Conservation (phyloP, 805 yeast genomes). For the Vanderwaltozyma verrucispora region DNA sequence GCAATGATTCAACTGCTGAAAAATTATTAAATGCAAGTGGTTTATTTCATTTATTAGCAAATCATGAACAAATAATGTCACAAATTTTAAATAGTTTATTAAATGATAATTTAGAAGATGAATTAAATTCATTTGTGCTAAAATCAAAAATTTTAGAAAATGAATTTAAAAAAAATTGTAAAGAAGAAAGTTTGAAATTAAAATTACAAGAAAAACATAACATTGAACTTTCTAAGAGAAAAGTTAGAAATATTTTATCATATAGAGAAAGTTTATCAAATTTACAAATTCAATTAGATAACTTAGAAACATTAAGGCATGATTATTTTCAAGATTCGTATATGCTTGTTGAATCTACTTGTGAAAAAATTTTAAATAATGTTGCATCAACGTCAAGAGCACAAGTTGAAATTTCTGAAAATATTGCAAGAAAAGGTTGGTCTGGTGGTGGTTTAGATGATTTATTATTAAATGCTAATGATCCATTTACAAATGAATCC, state of each 20-base stretch:
- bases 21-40: conserved; percentile 68
- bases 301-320: conserved; percentile 63
- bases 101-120: conserved; percentile 40
- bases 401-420: conserved; percentile 71
- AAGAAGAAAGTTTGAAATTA: conserved; percentile 40
- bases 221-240: conserved; percentile 45
- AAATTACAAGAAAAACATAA: conserved; percentile 54
- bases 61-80: conserved; percentile 65
- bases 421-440: conserved; percentile 78
- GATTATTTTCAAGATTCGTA: conserved; percentile 61
- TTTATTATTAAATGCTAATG: conserved; percentile 52
- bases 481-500: conserved; percentile 39
- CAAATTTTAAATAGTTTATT: conserved; percentile 45
- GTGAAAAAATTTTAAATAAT: conserved; percentile 40
- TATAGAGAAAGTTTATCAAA: conserved; percentile 59
- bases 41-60: conserved; percentile 61
- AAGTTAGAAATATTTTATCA: conserved; percentile 52
- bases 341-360: conserved; percentile 52
- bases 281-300: conserved; percentile 66
- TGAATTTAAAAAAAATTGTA: conserved; percentile 44
- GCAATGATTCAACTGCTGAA: conserved; percentile 43
- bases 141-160: conserved; percentile 40
- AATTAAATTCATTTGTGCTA: conserved; percentile 35
- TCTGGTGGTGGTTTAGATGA: conserved; percentile 79
- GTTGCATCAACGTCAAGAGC: conserved; percentile 64